A percentile compares a stretch with the other conserved stretches of the same genome.
phyloP scores from a whole-genome alignment of 768 basidiomycete genomes.

The Rhizopogon vulgaris region DNA sequence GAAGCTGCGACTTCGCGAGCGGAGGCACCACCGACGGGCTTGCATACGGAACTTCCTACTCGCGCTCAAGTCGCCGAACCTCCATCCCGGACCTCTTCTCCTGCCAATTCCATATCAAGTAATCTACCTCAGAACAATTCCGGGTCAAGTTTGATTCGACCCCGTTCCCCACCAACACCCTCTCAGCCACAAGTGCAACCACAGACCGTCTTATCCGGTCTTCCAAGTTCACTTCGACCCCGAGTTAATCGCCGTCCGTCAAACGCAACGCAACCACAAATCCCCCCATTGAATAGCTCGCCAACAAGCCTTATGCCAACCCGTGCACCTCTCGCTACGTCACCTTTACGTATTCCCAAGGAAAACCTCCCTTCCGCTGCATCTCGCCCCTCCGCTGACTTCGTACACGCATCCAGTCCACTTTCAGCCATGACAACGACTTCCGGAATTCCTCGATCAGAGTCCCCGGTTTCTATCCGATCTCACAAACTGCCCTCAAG shows the following conservation, averaged over 20 bases:
- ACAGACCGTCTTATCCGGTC: slow-evolving; percentile 11
- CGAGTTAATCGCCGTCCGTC: slow-evolving; percentile 37
- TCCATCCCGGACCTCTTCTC: slow-evolving; percentile 36
- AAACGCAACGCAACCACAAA: slow-evolving; percentile 29
- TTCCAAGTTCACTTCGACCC: slow-evolving; percentile 30
- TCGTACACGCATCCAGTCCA: slow-evolving; percentile 14
- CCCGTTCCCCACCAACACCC: slow-evolving; percentile 17
- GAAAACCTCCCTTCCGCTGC: slow-evolving; percentile 6
- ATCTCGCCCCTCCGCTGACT: slow-evolving; percentile 15
- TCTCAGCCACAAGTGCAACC: slow-evolving; percentile 14
- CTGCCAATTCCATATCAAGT: slow-evolving; percentile 23
- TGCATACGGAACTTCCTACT: slow-evolving; percentile 11
- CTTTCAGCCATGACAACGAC: slow-evolving; percentile 6
- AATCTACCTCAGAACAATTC: slow-evolving; percentile 19
- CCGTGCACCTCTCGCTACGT: slow-evolving; percentile 16
- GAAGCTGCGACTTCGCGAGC: slow-evolving; percentile 6
- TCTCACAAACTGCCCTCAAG: slow-evolving; percentile 22
- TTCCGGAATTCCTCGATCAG: slow-evolving; percentile 13
- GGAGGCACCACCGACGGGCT: background rate
- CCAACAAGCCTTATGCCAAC: slow-evolving; percentile 21
- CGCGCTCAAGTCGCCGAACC: slow-evolving; percentile 19
- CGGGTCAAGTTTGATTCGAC: slow-evolving; percentile 6
- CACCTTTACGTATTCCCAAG: slow-evolving; percentile 18
- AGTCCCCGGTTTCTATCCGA: slow-evolving; percentile 8
- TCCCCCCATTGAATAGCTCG: slow-evolving; percentile 20